Evolutionary conservation across 2,329 filamentous ascomycete genomes (phyloP), one percentile per base, ranked within the genome.

Genomic region (Pseudogymnoascus sp.): DNA sequence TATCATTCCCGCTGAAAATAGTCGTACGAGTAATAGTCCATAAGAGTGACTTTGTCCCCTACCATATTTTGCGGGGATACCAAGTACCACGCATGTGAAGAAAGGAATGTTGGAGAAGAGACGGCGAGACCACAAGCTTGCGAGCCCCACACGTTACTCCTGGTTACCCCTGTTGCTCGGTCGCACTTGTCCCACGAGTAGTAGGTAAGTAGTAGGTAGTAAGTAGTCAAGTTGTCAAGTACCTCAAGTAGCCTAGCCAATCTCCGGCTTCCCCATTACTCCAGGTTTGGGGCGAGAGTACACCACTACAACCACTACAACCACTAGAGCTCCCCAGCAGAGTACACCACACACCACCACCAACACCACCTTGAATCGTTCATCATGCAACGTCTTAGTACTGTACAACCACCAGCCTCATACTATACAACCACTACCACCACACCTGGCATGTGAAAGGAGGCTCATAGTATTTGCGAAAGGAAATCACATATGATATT

Each of bases 31-130:
- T 33, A 55, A 33, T 55, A 22, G n/a, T 2, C n/a, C 49, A 55
- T 19, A 33, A 11, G 6, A 33, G n/a, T 55, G 49, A 55, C 49
- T 19, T 55, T 19, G 4, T 1, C 49, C n/a, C 49, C 49, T 12
- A 8, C 28, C 28, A 55, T 5, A 19, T 33, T 55, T 55, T 33
- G 49, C 28, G 28, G 49, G 28, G 49, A 55, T 28, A n/a, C 28
- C 28, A 55, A 55, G 49, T 33, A 55, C 16, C 49, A n/a, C 49
- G 5, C 49, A 55, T 55, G 49, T 55, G 49, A 55, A 55, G 49
- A 55, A 33, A 19, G 45, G 25, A 33, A 55, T 30, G 49, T 55
- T 55, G 49, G 49, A 55, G 45, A 52, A 45, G 19, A 5, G 14
- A 22, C 39, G 8, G 19, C 8, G 19, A 19, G 9, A 11, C 33